phyloP scores from a whole-genome alignment of 495 filamentous ascomycete species.

The Physcia stellaris region DNA sequence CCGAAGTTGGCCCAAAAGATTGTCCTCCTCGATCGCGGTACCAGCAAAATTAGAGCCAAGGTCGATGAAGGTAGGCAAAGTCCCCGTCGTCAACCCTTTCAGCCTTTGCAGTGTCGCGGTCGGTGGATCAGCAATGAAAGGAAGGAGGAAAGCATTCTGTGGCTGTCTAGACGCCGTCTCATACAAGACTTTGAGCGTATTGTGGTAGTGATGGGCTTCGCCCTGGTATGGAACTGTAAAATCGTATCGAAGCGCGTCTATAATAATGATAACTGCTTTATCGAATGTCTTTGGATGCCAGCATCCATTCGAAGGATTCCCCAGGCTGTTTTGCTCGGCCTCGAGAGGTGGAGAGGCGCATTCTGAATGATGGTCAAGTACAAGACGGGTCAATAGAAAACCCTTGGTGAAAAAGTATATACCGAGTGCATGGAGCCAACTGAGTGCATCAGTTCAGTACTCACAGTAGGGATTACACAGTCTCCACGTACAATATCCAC shows the following conservation, averaged over 20 bases:
- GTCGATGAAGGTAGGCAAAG: slow-evolving; percentile 88
- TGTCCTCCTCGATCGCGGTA: slow-evolving; percentile 95
- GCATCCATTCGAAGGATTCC: slow-evolving; percentile 55
- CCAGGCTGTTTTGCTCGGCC: slow-evolving; percentile 21
- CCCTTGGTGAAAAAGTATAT: slow-evolving; percentile 90
- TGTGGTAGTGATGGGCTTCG: slow-evolving; percentile 60
- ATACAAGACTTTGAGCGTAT: slow-evolving; percentile 75
- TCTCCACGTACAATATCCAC: slow-evolving; percentile 24
- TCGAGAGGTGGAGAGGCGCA: slow-evolving; percentile 61
- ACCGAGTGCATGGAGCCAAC: slow-evolving; percentile 61
- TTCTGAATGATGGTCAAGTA: slow-evolving; percentile 76
- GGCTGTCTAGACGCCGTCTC: slow-evolving; percentile 61
- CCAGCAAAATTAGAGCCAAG: slow-evolving; percentile 90
- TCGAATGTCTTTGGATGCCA: slow-evolving; percentile 93
- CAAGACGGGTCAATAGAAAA: slow-evolving; percentile 88
- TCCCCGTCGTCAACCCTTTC: slow-evolving; percentile 91
- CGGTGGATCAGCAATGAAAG: slow-evolving; percentile 95
- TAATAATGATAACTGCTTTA: slow-evolving; percentile 78
- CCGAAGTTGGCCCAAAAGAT: slow-evolving; percentile 71
- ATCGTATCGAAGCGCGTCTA: slow-evolving; percentile 92
- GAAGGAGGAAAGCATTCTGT: slow-evolving; percentile 72
- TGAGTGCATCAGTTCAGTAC: slow-evolving; percentile 16
- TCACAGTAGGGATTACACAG: background rate
- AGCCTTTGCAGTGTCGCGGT: slow-evolving; percentile 84
- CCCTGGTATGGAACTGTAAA: slow-evolving; percentile 73